These are phyloP conservation scores for Cryptosporidium sp. DNA, from an alignment of 169 alveolate genomes.

Conservation along the genomic window DNA sequence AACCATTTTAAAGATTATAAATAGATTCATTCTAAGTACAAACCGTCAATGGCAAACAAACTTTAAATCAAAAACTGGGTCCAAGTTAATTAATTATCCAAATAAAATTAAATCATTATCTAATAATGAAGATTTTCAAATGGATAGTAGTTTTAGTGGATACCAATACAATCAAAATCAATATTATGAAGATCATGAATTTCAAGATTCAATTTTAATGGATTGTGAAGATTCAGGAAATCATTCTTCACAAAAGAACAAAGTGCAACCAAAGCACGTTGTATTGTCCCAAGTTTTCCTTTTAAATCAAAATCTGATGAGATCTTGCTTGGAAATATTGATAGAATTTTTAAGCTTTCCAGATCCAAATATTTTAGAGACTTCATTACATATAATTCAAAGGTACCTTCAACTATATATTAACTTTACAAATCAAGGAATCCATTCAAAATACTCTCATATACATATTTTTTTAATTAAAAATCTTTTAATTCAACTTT, in stretches of 20 bases:
- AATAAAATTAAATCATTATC: neutral
- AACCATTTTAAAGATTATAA: constrained; percentile 1
- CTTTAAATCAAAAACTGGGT: constrained; percentile 3
- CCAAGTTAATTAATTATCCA: neutral
- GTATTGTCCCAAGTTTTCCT: constrained; percentile 14
- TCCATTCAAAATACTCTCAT: neutral
- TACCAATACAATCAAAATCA: neutral
- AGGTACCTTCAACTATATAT: constrained; percentile 30
- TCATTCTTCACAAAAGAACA: neutral
- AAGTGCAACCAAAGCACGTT: neutral
- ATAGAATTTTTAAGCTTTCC: constrained; percentile 18
- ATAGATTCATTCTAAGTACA: constrained; percentile 11
- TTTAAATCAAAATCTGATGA: constrained; percentile 15
- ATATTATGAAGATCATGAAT: neutral
- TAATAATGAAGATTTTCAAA: neutral
- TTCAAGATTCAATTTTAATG: neutral
- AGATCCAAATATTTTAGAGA: constrained; percentile 40
- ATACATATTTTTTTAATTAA: constrained; percentile 11
- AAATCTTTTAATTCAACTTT: constrained; percentile 14
- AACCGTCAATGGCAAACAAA: constrained; percentile 1
- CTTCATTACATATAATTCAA: constrained; percentile 30
- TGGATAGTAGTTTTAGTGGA: neutral
- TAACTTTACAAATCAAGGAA: constrained; percentile 10
- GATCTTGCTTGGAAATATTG: constrained; percentile 20
- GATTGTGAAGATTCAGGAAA: neutral